Evolutionary conservation across 352 stramenopile genomes (phyloP).

Genomic region (Plasmopara muralis): DNA sequence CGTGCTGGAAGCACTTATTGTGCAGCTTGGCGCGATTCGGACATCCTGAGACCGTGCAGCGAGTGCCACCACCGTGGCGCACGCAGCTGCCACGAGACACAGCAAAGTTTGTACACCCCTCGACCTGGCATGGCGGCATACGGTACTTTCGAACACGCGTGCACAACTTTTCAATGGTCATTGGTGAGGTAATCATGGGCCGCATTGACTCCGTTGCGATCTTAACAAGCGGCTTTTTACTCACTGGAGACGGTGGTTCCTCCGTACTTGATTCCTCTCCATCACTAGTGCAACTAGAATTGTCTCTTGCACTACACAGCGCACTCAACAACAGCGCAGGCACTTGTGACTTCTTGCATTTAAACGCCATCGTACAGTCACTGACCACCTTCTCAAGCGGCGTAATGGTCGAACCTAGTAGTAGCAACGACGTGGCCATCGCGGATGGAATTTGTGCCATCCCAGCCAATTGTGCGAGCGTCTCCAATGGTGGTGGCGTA

Average conservation of each 20-base stretch:
- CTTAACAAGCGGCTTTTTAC: conserved; percentile 11
- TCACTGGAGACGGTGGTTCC: conserved; percentile 4
- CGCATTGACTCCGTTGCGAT: conserved; percentile 1
- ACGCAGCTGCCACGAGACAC: conserved; percentile 48
- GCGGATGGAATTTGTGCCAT: conserved; percentile 12
- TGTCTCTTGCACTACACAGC: conserved; percentile 14
- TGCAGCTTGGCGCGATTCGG: conserved; percentile 24
- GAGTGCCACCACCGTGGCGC: conserved; percentile 45
- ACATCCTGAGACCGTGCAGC: conserved; percentile 28
- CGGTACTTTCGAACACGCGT: conserved; percentile 32
- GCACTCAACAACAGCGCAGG: conserved; percentile 7
- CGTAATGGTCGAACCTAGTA: conserved; percentile 26
- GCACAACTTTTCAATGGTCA: conserved; percentile 1
- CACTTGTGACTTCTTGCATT: too few species aligned
- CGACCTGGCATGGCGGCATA: conserved; percentile 52
- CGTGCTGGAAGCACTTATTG: conserved; percentile 24
- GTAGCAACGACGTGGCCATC: conserved; percentile 11
- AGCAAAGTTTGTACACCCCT: conserved; percentile 52
- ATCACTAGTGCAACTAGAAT: conserved; percentile 12
- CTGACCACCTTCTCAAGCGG: conserved; percentile 22
- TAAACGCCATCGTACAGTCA: conserved; percentile 6
- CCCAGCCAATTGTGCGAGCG: conserved; percentile 12
- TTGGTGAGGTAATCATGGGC: neutral
- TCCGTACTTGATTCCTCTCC: neutral
- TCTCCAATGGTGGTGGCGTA: conserved; percentile 5